phyloP scores from a whole-genome alignment of 441 rosid species.

The Jatropha podagrica region DNA sequence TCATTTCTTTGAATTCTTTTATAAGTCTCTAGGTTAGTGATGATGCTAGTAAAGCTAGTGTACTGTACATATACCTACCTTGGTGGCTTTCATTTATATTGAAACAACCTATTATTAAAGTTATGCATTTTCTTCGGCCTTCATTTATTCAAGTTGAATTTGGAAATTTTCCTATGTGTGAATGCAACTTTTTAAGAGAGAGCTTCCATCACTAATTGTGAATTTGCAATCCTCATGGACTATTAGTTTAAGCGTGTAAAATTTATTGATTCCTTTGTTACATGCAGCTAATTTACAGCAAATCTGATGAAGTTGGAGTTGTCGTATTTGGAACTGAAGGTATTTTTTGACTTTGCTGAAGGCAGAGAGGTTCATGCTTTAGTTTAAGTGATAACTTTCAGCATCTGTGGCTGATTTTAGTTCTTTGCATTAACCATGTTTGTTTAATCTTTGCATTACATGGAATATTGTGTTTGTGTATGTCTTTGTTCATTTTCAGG shows the following conservation, averaged over 20 bases:
- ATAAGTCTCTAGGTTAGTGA: neutral
- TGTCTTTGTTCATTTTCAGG: neutral
- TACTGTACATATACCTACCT: neutral
- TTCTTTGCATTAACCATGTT: neutral
- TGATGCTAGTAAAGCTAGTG: neutral
- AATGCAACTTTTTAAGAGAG: neutral
- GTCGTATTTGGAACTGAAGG: constrained; percentile 91
- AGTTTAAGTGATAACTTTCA: neutral
- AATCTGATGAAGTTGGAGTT: constrained; percentile 82
- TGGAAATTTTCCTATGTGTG: neutral
- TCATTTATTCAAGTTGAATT: neutral
- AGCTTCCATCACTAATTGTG: neutral
- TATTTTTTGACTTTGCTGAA: constrained; percentile 19
- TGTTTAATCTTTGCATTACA: neutral
- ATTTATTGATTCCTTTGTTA: constrained; percentile 3
- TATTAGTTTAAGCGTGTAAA: neutral
- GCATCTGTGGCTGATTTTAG: neutral
- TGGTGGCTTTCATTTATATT: neutral
- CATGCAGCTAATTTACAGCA: constrained; percentile 71
- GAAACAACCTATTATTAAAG: neutral
- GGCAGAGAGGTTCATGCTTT: neutral
- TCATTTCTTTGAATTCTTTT: neutral
- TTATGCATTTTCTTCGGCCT: neutral
- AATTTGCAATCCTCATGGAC: neutral
- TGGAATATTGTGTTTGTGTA: neutral